Evolutionary conservation across 164 flowering plant genomes (phyloP), one percentile per base, ranked within the genome.

Genomic region (Umbilicus rupestris): DNA sequence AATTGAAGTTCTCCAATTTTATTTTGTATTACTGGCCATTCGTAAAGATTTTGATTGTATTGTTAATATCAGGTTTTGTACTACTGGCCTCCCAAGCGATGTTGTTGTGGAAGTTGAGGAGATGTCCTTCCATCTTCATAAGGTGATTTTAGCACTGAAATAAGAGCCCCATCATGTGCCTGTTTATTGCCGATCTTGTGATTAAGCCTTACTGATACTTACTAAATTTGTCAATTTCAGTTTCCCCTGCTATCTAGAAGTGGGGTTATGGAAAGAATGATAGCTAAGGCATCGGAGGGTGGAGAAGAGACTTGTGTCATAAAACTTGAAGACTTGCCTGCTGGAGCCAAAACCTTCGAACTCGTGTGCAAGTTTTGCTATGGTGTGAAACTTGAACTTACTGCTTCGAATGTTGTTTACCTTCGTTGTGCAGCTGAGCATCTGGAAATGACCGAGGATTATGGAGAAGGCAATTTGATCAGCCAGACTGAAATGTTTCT

Each of bases 51-150:
- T 19, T 28, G 60, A 14, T 52, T 26, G 4, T 29, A 0, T 55
- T 4, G 33, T 16, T 55, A 28, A 2, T 55, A 3, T 24, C 60
- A 92, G 98, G 98, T 90, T 92, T 78, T 92, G 97, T 74, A 84
- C 97, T 31, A 86, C 89, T 68, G 98, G 98, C 58, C 96, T 93
- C 63, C 97, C 98, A 24, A 90, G 98, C 74, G 98, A 93, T 77
- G 76, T 93, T 50, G 78, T 79, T 65, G 87, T 90, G 58, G 91
- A 90, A 83, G 97, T 90, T 78, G 97, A 81, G 24, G 94, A 90
- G 67, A 87, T 89, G 96, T 84, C 95, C 22, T 93, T 93, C 74
- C 97, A 87, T 78, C 91, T 93, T 58, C 98, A 90, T 83, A 93
- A 88, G 97, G 98, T 92, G 78, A 71, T 22, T 19, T 64, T 49